These are phyloP conservation scores for Hypocreales sp. DNA, from an alignment of 2,329 filamentous ascomycete species.

Conservation along the genomic window DNA sequence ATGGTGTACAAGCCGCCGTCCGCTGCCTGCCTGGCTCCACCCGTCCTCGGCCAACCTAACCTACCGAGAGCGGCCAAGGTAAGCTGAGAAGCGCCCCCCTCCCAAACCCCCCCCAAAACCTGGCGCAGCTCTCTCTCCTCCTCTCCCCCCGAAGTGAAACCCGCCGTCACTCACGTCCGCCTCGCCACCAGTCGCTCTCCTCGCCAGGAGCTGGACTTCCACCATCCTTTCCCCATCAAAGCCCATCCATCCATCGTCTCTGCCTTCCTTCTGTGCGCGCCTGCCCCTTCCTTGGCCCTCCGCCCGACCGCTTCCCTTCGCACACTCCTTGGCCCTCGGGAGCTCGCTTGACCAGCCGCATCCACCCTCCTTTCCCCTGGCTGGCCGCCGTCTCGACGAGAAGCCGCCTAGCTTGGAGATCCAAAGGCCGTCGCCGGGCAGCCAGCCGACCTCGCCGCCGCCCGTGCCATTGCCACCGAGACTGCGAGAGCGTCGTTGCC, in stretches of 20 bases:
- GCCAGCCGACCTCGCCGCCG: too few relatives aligned
- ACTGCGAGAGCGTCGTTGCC: too few relatives aligned
- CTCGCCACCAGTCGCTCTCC: constrained; percentile 8
- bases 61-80: too few relatives aligned
- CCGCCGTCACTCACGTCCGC: constrained; percentile 7
- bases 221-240: constrained; percentile 4
- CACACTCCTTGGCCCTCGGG: constrained; percentile 22
- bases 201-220: constrained; percentile 17
- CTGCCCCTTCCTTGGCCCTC: constrained; percentile 16
- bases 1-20: too few relatives aligned
- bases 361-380: constrained; percentile 21
- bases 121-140: neutral
- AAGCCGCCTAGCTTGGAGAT: too few relatives aligned
- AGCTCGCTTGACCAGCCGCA: constrained; percentile 13
- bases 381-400: too few relatives aligned
- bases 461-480: too few relatives aligned
- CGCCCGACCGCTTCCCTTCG: constrained; percentile 17
- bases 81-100: too few relatives aligned
- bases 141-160: constrained; percentile 1
- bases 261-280: constrained; percentile 22
- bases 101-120: constrained; percentile 2
- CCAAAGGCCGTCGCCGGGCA: too few relatives aligned
- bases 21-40: too few relatives aligned
- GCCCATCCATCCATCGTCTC: constrained; percentile 27
- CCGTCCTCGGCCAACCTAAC: too few relatives aligned